A percentile compares a stretch with the other conserved stretches of the same genome.
phyloP scores from a whole-genome alignment of 768 basidiomycete species.

The Epithele typhae region DNA sequence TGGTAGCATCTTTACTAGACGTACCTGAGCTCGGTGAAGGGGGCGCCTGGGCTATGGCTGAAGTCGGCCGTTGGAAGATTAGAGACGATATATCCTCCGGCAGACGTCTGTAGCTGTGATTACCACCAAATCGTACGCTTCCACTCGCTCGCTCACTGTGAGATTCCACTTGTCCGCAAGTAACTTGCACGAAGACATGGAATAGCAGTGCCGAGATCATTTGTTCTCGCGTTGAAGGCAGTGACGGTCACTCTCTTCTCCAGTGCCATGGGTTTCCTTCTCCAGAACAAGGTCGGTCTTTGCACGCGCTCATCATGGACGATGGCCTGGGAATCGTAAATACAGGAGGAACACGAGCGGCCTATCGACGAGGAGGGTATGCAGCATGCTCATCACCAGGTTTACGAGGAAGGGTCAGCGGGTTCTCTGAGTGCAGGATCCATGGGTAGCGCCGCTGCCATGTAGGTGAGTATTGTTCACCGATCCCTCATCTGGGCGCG shows the following conservation, averaged over 20 bases:
- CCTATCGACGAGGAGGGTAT: constrained; percentile 68
- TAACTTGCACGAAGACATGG: too few species aligned
- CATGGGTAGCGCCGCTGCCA: constrained; percentile 74
- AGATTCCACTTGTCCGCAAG: too few species aligned
- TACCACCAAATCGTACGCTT: too few species aligned
- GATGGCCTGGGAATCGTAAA: neutral
- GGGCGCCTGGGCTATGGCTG: constrained; percentile 78
- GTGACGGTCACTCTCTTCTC: too few species aligned
- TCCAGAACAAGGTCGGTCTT: constrained; percentile 53
- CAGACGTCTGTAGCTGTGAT: too few species aligned
- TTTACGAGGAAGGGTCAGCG: constrained; percentile 51
- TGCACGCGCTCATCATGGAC: neutral
- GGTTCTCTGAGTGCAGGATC: constrained; percentile 52
- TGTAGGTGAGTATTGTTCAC: constrained; percentile 58
- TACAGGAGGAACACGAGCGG: constrained; percentile 47
- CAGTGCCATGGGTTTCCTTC: constrained; percentile 53
- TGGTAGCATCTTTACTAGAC: constrained; percentile 72
- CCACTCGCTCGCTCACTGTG: too few species aligned
- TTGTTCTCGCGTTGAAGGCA: too few species aligned
- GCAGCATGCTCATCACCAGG: constrained; percentile 54
- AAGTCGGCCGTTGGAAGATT: constrained; percentile 87
- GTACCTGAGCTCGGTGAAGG: constrained; percentile 65
- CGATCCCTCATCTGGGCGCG: neutral
- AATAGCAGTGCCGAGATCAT: too few species aligned
- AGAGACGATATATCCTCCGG: constrained; percentile 66